Evolutionary conservation across 192 early-diverging fungal genomes (phyloP), one percentile per base, ranked within the genome.

Genomic region (Coemansia sp.): DNA sequence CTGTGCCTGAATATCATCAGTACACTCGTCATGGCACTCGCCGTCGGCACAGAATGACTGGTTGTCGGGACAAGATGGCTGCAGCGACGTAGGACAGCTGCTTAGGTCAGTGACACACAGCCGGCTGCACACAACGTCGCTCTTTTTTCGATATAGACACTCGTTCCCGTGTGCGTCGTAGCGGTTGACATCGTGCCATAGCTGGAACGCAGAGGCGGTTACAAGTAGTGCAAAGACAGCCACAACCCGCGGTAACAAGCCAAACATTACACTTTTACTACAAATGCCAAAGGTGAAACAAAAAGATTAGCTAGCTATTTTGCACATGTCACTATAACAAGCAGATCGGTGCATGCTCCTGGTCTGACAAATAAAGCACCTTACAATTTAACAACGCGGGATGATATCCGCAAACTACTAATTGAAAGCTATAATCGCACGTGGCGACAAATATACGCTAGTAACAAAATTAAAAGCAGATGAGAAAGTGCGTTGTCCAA

Each of bases 31-130:
- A 15, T 40, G 26, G 56, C 85, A 86, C 8, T 74, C 46, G 5
- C 85, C 83, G 58, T 86, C 83, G 1, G 68, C 67, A 54, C 85
- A 86, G 18, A 83, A 72, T 1, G 23, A 5, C 58, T 70, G 70
- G 6, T 63, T 71, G 1, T 37, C 8, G 5, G 76, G 65, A 31
- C 85, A 86, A 3, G 40, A 38, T 15, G 74, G 67, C 44, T 47
- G 63, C 53, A 82, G 44, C 23, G 64, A 37, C 18, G 51, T 11
- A 3, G 81, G 81, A 55, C 81, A 82, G 54, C 47, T 25, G 34
- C n/a, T 28, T 36, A 70, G 50, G 5, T 58, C 26, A 5, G 61
- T 21, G 12, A 81, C 81, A 48, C 84, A 86, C 10, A 86, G 57
- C 11, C 34, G 53, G 12, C 81, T 82, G 60, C 84, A 86, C 8